Conservation (phyloP, 306 rosid species). For the Medicago arabica region DNA sequence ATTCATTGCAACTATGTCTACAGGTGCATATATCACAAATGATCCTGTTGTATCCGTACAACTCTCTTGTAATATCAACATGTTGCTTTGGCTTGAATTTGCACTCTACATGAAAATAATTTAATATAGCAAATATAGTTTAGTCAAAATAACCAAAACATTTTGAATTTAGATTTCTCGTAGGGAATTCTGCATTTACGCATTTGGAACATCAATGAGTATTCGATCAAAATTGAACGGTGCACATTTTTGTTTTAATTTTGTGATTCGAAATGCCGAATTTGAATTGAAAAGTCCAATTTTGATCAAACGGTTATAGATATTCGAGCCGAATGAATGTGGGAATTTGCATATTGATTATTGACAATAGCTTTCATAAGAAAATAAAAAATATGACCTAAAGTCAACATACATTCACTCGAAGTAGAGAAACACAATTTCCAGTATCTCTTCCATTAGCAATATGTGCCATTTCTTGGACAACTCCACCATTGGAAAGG, state of each 20-base stretch:
- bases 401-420: slow-evolving; percentile 72
- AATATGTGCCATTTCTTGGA: slow-evolving; percentile 97
- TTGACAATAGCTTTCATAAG: not conserved
- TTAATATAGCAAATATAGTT: no score
- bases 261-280: no score
- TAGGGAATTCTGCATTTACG: no score
- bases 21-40: slow-evolving; percentile 91
- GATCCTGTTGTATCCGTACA: slow-evolving; percentile 84
- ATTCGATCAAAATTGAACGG: no score
- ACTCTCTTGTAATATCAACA: slow-evolving; percentile 95
- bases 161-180: no score
- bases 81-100: slow-evolving; percentile 98
- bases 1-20: slow-evolving; percentile 90
- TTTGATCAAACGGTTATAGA: not conserved
- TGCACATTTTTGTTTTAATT: no score
- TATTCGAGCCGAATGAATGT: no score
- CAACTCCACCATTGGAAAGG: slow-evolving; percentile 95
- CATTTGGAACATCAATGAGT: no score
- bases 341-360: no score
- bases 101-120: slow-evolving; percentile 65
- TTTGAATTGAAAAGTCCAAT: no score
- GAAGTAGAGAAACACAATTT: slow-evolving; percentile 86
- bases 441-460: slow-evolving; percentile 97
- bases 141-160: no score
- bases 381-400: not conserved